Percentiles rank a stretch among this genome's conserved stretches.
phyloP scores from a whole-genome alignment of 1,284 basidiomycete species.

The Leccinum fallax region DNA sequence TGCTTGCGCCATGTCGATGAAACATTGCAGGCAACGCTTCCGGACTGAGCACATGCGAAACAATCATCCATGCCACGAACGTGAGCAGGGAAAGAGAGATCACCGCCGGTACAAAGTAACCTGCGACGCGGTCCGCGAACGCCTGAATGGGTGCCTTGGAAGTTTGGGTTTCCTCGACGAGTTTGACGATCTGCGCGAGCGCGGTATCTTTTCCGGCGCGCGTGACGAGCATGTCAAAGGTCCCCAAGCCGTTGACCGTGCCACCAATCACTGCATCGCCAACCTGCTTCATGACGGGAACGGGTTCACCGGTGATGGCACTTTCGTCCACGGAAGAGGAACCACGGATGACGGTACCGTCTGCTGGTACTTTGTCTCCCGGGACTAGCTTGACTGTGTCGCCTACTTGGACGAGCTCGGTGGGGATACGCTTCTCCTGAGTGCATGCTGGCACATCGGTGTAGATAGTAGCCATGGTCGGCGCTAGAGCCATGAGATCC shows the following conservation, averaged over 20 bases:
- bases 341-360: constrained; percentile 88
- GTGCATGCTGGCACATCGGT: constrained; percentile 79
- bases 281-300: constrained; percentile 82
- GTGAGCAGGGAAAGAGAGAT: constrained; percentile 83
- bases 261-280: constrained; percentile 93
- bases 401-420: constrained; percentile 93
- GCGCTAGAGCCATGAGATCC: constrained; percentile 93
- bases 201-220: constrained; percentile 97
- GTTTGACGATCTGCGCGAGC: constrained; percentile 92
- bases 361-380: constrained; percentile 96
- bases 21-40: constrained; percentile 82
- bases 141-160: constrained; percentile 98
- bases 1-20: constrained; percentile 79
- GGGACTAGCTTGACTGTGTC: constrained; percentile 95
- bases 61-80: constrained; percentile 83
- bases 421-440: constrained; percentile 87
- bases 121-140: constrained; percentile 94
- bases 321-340: constrained; percentile 93
- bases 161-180: constrained; percentile 98
- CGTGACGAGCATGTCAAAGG: constrained; percentile 94
- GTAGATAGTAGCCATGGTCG: constrained; percentile 95
- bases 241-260: constrained; percentile 94
- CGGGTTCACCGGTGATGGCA: constrained; percentile 96
- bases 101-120: constrained; percentile 93
- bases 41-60: constrained; percentile 66